Percentiles rank a stretch among this genome's conserved stretches.
These are phyloP conservation scores for Diplotaxis tenuifolia DNA, from an alignment of 345 rosid species.

Conservation along the genomic window DNA sequence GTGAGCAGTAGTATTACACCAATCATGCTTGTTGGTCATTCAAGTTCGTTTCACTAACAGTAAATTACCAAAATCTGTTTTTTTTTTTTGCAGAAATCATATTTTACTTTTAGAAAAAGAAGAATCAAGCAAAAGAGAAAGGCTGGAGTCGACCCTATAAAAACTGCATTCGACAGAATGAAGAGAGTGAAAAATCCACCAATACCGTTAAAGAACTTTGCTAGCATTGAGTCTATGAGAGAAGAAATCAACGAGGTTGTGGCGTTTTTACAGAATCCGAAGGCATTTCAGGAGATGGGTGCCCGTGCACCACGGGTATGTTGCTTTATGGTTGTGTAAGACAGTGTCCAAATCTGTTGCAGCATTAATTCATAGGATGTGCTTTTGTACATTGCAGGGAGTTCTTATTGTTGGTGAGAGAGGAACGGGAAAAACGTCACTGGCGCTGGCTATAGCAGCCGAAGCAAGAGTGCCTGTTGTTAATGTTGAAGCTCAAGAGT, in stretches of 20 bases:
- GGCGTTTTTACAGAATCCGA: constrained; percentile 88
- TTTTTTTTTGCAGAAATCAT: constrained; percentile 60
- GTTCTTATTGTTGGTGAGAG: constrained; percentile 97
- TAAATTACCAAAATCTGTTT: not conserved
- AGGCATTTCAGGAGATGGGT: constrained; percentile 93
- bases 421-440: constrained; percentile 92
- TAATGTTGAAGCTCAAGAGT: constrained; percentile 76
- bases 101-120: constrained; percentile 53
- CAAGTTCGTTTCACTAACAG: constrained; percentile 14
- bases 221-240: constrained; percentile 93
- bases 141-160: constrained; percentile 90
- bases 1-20: constrained; percentile 8
- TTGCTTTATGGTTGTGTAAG: constrained; percentile 20
- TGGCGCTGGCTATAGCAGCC: constrained; percentile 92
- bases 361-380: not conserved
- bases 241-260: constrained; percentile 97
- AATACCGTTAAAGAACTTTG: constrained; percentile 77
- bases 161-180: constrained; percentile 84
- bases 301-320: constrained; percentile 94
- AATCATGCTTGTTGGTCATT: constrained; percentile 16
- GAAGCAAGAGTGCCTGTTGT: constrained; percentile 97
- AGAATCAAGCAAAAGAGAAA: constrained; percentile 59
- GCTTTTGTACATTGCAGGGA: constrained; percentile 58
- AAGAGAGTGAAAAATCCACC: constrained; percentile 99
- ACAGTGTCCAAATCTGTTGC: not conserved